Base-by-base conservation (phyloP, 1,284 basidiomycete genomes). In the Serendipita sp. region DNA sequence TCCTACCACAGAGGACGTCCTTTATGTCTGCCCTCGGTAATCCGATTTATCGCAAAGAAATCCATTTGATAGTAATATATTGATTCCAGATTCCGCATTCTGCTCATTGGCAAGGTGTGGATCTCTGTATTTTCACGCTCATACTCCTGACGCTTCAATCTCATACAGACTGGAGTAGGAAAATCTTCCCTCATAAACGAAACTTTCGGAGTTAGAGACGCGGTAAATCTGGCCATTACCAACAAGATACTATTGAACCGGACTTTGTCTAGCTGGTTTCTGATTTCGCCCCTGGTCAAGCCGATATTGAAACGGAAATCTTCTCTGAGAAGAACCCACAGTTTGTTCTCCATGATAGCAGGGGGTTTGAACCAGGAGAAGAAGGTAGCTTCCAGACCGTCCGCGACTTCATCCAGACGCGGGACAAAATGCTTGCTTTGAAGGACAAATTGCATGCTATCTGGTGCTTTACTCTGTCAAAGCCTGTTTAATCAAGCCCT, bases 341-440 rank as follows among this genome's bases (percentile, higher is more conserved):
- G 3, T 69, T 72, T 38, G 65, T 72, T 17, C 66, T 72, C 1
- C 72, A 72, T 58, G 72, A 72, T 55, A 70, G 68, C 49, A 42
- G 65, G 45, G 72, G 71, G 0, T 72, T 72, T 63, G 72, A 72
- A 44, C 62, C 66, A 13, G 72, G 69, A 2, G 64, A 66, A 5
- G 5, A 15, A 26, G 55, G 47, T 15, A 70, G 69, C 32, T 65
- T 66, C 63, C 32, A 64, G 1, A 62, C 38, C 2, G 69, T 71
- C 17, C 60, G 67, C 38, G 60, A 45, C 1, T 72, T 72, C 58
- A 49, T 71, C 17, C 4, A 63, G n/a, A 10, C 47, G 5, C 47
- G 47, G 47, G 29, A 49, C n/a, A 5, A 30, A 17, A 63, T 30
- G 55, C 55, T 29, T 5, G 62, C 13, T n/a, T 22, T 63, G 12